A percentile compares a stretch with the other conserved stretches of the same genome.
These are phyloP conservation scores for Eucalyptus regnans DNA, from an alignment of 345 rosid genomes.

Conservation along the genomic window DNA sequence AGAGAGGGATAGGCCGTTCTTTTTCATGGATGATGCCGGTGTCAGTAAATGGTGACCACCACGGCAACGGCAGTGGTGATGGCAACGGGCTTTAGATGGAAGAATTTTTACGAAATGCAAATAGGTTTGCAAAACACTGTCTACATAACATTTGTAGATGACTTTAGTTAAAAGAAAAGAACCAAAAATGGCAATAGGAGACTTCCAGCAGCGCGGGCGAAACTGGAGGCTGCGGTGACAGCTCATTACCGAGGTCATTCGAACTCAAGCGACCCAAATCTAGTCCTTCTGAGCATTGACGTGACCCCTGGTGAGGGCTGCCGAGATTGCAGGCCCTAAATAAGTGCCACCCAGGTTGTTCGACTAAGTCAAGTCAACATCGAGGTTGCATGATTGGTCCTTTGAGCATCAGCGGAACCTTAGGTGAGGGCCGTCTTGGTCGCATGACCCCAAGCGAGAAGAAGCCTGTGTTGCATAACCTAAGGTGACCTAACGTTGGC, in stretches of 20 bases:
- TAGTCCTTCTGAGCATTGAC: background rate
- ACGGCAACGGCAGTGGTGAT: background rate
- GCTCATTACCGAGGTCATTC: background rate
- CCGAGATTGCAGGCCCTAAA: background rate
- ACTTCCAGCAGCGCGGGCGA: background rate
- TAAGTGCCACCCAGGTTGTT: background rate
- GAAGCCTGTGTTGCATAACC: rapidly evolving
- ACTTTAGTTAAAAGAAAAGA: background rate
- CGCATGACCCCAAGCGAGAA: background rate
- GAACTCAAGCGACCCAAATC: background rate
- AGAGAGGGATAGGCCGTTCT: background rate
- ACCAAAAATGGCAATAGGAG: background rate
- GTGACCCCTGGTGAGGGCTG: background rate
- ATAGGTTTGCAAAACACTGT: background rate
- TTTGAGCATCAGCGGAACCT: background rate
- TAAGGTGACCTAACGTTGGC: background rate
- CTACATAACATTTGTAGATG: background rate
- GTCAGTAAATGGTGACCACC: background rate
- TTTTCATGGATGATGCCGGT: background rate
- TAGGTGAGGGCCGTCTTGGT: background rate
- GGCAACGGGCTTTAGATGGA: background rate
- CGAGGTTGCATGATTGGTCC: background rate
- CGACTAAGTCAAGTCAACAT: background rate
- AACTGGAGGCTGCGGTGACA: background rate
- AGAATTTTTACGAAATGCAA: background rate